These are phyloP conservation scores for Exophiala alcalophila DNA, from an alignment of 2,329 filamentous ascomycete species.

Conservation along the genomic window DNA sequence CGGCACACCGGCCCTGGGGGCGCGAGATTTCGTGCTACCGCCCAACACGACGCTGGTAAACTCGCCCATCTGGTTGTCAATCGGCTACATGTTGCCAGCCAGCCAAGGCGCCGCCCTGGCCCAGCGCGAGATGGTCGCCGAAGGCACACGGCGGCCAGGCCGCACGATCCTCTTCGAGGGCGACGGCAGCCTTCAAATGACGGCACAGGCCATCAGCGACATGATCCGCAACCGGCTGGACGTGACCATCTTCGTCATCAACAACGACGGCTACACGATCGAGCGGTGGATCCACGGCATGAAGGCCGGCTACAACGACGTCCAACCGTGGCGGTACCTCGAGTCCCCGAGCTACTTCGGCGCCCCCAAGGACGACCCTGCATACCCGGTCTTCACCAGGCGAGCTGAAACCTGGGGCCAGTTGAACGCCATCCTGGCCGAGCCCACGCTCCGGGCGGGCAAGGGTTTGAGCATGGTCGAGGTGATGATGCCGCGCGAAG, in stretches of 20 bases:
- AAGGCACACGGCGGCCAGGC: constrained; percentile 50
- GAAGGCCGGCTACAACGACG: constrained; percentile 55
- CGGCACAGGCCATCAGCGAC: constrained; percentile 63
- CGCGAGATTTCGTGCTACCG: constrained; percentile 52
- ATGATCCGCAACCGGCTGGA: constrained; percentile 57
- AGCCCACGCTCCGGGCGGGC: constrained; percentile 37
- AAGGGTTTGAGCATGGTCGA: constrained; percentile 44
- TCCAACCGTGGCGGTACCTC: constrained; percentile 52
- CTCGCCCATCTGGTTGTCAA: constrained; percentile 58
- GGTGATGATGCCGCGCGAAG: constrained; percentile 41
- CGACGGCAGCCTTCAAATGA: constrained; percentile 65
- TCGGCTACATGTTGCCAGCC: constrained; percentile 60
- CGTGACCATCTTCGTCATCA: constrained; percentile 53
- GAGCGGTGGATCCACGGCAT: constrained; percentile 58
- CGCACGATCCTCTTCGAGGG: constrained; percentile 59
- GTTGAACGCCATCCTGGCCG: constrained; percentile 23
- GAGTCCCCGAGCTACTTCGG: constrained; percentile 40
- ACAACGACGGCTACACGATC: constrained; percentile 60
- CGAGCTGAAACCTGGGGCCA: constrained; percentile 29
- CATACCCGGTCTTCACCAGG: constrained; percentile 27
- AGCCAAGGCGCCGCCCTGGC: constrained; percentile 57
- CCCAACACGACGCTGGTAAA: constrained; percentile 48
- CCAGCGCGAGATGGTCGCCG: constrained; percentile 48
- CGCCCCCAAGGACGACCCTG: constrained; percentile 25
- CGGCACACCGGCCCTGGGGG: constrained; percentile 58